Evolutionary conservation across 345 rosid genomes (phyloP), one percentile per base, ranked within the genome.

Genomic region (Syzygium aqueum): DNA sequence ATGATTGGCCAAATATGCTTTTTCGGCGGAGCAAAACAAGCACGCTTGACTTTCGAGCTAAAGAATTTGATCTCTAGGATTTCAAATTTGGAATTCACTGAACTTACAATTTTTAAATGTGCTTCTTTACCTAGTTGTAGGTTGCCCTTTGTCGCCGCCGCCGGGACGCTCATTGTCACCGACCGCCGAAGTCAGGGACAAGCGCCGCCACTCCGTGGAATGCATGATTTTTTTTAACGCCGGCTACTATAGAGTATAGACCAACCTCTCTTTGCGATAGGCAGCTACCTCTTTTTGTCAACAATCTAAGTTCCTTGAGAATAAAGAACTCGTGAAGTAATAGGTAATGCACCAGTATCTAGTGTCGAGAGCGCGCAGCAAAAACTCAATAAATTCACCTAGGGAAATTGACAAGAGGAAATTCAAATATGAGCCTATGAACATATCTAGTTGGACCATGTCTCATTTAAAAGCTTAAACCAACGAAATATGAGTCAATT

Each of bases 381-480:
- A 0, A 73, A 73, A 17, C 1, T 19, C 0, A 1, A 37, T 73
- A 0, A 0, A 5, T 4, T 73, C 14, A 1, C 10, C 22, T 33
- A 10, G 2, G 49, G 21, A 33, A 37, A 73, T 73, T 1, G 2
- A 0, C 7, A 67, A 67, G 14, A 73, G 80, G 5, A 25, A 73
- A 10, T 5, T 19, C 2, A 0, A 37, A 1, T 22, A 0, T 1
- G 5, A 22, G 2, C 4, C 6, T 10, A 1, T 37, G 0, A 73
- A 37, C 8, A 73, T 73, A 73, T 73, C 0, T 33, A 33, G 1
- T 33, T 17, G 12, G 7, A 9, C 9, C 7, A 0, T 4, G 1
- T 0, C 19, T 33, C 14, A 37, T 33, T 61, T 9, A 73, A 73
- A 73, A 37, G 0, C 3, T 33, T 8, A 19, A 19, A 2, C 37